A percentile compares a stretch with the other conserved stretches of the same genome.
Conservation (phyloP, 768 basidiomycete species). For the Lactifluus hygrophoroides region DNA sequence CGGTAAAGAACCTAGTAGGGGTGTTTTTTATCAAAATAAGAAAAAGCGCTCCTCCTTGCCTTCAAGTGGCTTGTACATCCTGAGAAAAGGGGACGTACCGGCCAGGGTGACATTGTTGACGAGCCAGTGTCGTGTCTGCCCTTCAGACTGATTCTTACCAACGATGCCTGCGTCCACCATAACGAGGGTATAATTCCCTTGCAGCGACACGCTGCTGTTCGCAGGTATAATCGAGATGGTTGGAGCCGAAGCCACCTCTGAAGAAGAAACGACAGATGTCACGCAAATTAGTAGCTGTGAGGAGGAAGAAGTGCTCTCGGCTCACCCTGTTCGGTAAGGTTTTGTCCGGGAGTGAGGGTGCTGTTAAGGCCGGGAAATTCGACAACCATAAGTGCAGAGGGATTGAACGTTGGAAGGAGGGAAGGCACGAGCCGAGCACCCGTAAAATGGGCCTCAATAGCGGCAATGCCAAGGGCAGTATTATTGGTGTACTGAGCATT, state of each 20-base stretch:
- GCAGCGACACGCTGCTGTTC: slow-evolving; percentile 38
- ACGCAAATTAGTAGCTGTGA: not conserved
- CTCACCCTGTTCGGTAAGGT: slow-evolving; percentile 49
- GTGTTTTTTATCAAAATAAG: not conserved
- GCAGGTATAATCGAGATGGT: slow-evolving; percentile 42
- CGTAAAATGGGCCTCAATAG: slow-evolving; percentile 60
- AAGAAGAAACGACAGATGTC: not conserved
- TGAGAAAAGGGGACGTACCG: slow-evolving; percentile 31
- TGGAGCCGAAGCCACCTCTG: slow-evolving; percentile 53
- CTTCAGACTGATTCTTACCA: slow-evolving; percentile 47
- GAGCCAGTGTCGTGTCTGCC: slow-evolving; percentile 75
- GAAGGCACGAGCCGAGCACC: slow-evolving; percentile 55
- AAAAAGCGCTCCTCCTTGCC: not conserved
- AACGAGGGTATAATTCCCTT: slow-evolving; percentile 51
- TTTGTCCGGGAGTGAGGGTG: slow-evolving; percentile 49
- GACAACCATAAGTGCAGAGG: slow-evolving; percentile 46
- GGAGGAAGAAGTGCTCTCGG: slow-evolving; percentile 14
- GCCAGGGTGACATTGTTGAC: slow-evolving; percentile 52
- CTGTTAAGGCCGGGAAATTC: slow-evolving; percentile 45
- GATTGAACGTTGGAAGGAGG: slow-evolving; percentile 50
- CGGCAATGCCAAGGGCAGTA: slow-evolving; percentile 37
- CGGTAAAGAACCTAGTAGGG: not conserved
- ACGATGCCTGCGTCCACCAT: slow-evolving; percentile 72
- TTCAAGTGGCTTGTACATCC: too few relatives aligned
- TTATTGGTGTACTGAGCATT: slow-evolving; percentile 37